Percentiles rank a stretch among this genome's conserved stretches.
Evolutionary conservation across 1,284 basidiomycete genomes (phyloP).

Genomic region (Pseudozyma hubeiensis): DNA sequence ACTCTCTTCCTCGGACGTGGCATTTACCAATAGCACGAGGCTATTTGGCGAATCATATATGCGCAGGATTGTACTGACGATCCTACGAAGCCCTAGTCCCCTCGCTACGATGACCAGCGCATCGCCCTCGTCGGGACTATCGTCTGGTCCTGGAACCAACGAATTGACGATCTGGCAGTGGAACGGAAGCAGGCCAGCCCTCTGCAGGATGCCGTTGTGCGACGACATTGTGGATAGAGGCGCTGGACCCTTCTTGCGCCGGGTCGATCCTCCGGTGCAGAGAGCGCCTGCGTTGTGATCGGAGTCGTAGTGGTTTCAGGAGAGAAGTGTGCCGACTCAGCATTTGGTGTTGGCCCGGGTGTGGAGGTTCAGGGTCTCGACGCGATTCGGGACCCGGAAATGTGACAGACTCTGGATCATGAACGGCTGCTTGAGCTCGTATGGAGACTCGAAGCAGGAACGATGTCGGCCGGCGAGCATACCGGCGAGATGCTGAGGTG

Average conservation of each 20-base stretch:
- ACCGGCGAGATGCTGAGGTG: too few relatives aligned
- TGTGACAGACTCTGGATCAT: too few relatives aligned
- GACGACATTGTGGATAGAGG: slow-evolving; percentile 22
- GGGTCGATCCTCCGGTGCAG: background rate
- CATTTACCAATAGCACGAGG: slow-evolving; percentile 85
- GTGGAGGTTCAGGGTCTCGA: too few relatives aligned
- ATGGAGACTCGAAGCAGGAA: too few relatives aligned
- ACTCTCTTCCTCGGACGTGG: slow-evolving; percentile 84
- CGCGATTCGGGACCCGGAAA: too few relatives aligned
- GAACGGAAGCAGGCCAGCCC: slow-evolving; percentile 59
- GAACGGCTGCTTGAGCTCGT: too few relatives aligned
- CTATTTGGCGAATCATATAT: slow-evolving; percentile 90
- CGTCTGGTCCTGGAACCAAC: slow-evolving; percentile 57
- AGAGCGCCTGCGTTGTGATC: too few relatives aligned
- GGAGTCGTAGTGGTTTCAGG: too few relatives aligned
- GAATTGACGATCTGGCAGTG: slow-evolving; percentile 60
- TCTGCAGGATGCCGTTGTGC: slow-evolving; percentile 21
- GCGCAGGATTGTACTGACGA: slow-evolving; percentile 70
- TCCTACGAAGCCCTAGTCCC: slow-evolving; percentile 62
- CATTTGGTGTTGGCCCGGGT: too few relatives aligned
- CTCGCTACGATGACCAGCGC: slow-evolving; percentile 71
- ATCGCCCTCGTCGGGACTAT: slow-evolving; percentile 60
- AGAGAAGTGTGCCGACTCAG: too few relatives aligned
- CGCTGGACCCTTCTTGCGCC: slow-evolving; percentile 4
- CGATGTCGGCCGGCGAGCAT: too few relatives aligned